Base-by-base conservation (phyloP, 306 rosid genomes). In the Citrullus amarus region DNA sequence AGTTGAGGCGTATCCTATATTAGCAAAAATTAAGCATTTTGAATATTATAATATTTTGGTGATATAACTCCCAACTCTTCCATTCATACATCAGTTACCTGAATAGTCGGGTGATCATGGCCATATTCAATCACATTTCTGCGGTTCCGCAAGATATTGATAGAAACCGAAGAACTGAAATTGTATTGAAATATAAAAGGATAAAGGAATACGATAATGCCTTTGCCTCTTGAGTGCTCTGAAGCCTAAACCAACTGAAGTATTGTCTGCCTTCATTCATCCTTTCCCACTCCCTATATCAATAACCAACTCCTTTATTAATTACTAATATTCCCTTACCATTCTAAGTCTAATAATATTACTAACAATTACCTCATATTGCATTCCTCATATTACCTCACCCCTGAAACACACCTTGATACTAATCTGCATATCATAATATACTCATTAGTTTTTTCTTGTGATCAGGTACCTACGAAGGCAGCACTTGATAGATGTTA, bases 401-500 rank as follows among this genome's bases (percentile, higher is more conserved):
- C 34, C 39, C 18, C 5, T 62, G 2, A 36, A 32, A 32, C 43
- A 15, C 69, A 15, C 41, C 44, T 32, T 28, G 12, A 62, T 62
- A 8, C 4, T 36, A 2, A 69, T 69, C 12, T 69, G 75, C 46
- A 51, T 73, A 44, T 44, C 2, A 44, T 11, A n/a, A 2, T 22
- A 18, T 30, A 53, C 18, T 50, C 56, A 32, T 5, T n/a, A 8
- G 46, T 48, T 11, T 50, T 50, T 78, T 62, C 36, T 65, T 36
- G 22, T 48, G 39, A 51, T 66, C 80, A 95, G 97, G 88, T 95
- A 83, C 85, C 22, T 84, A 55, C 82, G 60, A 74, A 75, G 86
- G 57, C 81, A 83, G 22, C 90, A 95, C 80, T 76, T 89, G 22
- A 77, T 92, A 1, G 97, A 95, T 81, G 98, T 92, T 69, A 95